Conservation (phyloP, 345 rosid species). For the Passiflora organensis region DNA sequence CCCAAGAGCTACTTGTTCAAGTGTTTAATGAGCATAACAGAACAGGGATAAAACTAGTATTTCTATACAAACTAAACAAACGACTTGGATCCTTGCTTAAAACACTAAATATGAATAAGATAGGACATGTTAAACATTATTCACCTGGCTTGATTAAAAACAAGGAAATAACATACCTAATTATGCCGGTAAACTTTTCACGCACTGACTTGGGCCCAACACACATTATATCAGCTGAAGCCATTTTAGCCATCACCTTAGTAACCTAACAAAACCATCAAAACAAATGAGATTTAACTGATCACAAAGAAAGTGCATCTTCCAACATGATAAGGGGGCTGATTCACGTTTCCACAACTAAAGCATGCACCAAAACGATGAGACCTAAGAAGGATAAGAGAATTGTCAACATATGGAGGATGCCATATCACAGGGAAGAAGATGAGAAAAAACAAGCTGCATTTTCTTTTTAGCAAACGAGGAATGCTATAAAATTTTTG, state of each 20-base stretch:
- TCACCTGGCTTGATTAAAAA: too few species aligned
- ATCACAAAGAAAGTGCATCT: neutral
- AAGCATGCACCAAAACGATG: neutral
- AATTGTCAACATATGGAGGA: neutral
- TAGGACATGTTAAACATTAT: too few species aligned
- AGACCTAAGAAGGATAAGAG: neutral
- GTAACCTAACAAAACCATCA: constrained; percentile 48
- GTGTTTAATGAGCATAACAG: too few species aligned
- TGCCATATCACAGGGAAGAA: neutral
- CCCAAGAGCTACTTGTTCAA: too few species aligned
- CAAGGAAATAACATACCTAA: constrained; percentile 39
- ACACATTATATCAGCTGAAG: constrained; percentile 78
- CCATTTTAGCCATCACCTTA: constrained; percentile 74
- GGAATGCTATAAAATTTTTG: too few species aligned
- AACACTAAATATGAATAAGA: too few species aligned
- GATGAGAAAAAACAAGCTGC: too few species aligned
- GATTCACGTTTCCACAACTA: neutral
- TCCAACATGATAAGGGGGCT: neutral
- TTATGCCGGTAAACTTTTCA: constrained; percentile 78
- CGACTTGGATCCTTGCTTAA: too few species aligned
- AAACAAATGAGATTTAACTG: neutral
- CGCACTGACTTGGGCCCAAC: constrained; percentile 69
- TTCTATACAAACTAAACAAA: too few species aligned
- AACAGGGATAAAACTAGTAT: too few species aligned
- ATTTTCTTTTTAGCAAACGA: too few species aligned